Evolutionary conservation across 345 rosid genomes (phyloP).

Genomic region (Eucalyptus melliodora): DNA sequence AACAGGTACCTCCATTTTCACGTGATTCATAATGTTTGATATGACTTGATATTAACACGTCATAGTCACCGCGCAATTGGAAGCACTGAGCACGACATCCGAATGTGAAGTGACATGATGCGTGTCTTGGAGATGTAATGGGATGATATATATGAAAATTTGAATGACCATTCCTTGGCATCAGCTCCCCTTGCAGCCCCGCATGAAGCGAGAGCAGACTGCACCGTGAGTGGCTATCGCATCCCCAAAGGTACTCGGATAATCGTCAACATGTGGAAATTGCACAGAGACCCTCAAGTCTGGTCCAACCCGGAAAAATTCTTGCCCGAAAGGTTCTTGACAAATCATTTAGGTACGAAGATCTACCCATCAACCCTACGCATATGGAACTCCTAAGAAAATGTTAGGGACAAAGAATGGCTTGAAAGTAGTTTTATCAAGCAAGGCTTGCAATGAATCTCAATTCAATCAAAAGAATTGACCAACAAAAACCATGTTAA

Average conservation of each 20-base stretch:
- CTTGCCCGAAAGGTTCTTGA: constrained; percentile 10
- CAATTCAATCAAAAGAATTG: not conserved
- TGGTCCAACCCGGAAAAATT: constrained; percentile 17
- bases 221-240: constrained; percentile 1
- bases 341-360: not conserved
- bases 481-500: not conserved
- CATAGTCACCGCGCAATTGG: not conserved
- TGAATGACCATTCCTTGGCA: not conserved
- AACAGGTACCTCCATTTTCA: not conserved
- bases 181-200: constrained; percentile 11
- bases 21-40: not conserved
- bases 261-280: constrained; percentile 15
- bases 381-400: not conserved
- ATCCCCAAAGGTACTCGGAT: constrained; percentile 16
- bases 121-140: not conserved
- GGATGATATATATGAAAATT: not conserved
- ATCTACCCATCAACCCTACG: not conserved
- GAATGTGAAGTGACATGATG: not conserved
- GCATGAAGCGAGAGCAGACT: constrained; percentile 28
- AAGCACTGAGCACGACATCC: not conserved
- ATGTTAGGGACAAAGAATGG: not conserved
- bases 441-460: not conserved
- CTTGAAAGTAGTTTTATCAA: not conserved
- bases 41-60: not conserved
- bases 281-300: constrained; percentile 21